phyloP scores from a whole-genome alignment of 306 rosid species.

The Ormosia emarginata region DNA sequence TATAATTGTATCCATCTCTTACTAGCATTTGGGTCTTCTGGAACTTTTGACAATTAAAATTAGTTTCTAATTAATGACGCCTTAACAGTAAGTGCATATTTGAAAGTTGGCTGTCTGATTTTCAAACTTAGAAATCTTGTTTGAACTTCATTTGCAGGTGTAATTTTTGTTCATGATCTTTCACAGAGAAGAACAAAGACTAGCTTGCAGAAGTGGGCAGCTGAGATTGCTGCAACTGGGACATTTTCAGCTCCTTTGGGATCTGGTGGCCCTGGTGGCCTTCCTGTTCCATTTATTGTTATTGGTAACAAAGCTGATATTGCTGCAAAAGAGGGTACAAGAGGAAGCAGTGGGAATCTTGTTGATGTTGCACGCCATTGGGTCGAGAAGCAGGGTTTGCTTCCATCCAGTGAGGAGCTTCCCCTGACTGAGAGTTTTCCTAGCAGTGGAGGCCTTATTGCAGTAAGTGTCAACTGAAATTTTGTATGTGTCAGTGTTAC shows the following conservation, averaged over 20 bases:
- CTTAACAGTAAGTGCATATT: background rate
- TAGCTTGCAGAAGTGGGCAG: slow-evolving; percentile 93
- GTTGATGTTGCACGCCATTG: slow-evolving; percentile 98
- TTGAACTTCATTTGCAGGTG: slow-evolving; percentile 63
- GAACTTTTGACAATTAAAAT: slow-evolving; percentile 9
- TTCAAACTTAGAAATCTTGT: slow-evolving; percentile 10
- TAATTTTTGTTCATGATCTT: slow-evolving; percentile 97
- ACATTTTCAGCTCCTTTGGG: slow-evolving; percentile 95
- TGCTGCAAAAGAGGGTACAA: slow-evolving; percentile 85
- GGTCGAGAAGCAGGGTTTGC: slow-evolving; percentile 99
- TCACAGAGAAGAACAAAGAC: slow-evolving; percentile 93
- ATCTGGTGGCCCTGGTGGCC: slow-evolving; percentile 94
- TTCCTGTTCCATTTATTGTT: slow-evolving; percentile 88
- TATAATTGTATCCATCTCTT: background rate
- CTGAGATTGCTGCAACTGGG: slow-evolving; percentile 86
- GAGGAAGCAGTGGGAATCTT: slow-evolving; percentile 96
- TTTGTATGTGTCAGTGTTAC: background rate
- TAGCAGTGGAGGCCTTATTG: slow-evolving; percentile 69
- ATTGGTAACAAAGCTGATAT: slow-evolving; percentile 95
- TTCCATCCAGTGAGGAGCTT: slow-evolving; percentile 95
- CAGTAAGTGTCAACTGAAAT: slow-evolving; percentile 48
- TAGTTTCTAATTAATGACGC: slow-evolving; percentile 8
- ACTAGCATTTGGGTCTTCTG: background rate
- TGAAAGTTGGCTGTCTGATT: slow-evolving; percentile 3
- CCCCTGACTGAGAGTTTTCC: slow-evolving; percentile 96